Evolutionary conservation across 2,329 filamentous ascomycete genomes (phyloP).

Genomic region (Colletotrichum destructivum): DNA sequence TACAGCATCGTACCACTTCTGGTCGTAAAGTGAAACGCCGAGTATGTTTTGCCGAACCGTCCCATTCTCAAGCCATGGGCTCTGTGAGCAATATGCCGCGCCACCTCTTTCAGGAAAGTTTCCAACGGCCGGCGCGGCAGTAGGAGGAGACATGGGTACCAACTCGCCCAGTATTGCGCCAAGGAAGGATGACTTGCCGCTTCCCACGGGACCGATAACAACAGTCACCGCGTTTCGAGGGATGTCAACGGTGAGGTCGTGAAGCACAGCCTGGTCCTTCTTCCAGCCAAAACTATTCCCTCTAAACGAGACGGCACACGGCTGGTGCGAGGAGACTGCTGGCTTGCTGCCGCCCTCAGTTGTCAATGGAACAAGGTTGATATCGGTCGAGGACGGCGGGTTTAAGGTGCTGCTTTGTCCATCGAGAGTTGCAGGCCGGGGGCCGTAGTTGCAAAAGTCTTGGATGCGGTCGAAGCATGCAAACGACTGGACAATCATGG

Average conservation of each 20-base stretch:
- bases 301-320: neutral
- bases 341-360: neutral
- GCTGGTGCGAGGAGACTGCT: too few relatives aligned
- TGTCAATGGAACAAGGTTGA: neutral
- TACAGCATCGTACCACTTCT: constrained; percentile 18
- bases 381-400: neutral
- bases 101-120: neutral
- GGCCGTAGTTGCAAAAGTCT: constrained; percentile 41
- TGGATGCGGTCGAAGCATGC: constrained; percentile 46
- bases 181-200: constrained; percentile 37
- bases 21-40: neutral
- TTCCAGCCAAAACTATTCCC: constrained; percentile 29
- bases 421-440: neutral
- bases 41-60: constrained; percentile 25
- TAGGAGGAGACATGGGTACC: neutral
- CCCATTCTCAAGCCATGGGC: constrained; percentile 28
- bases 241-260: constrained; percentile 1
- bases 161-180: constrained; percentile 30
- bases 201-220: constrained; percentile 35
- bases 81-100: constrained; percentile 26
- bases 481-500: constrained; percentile 41
- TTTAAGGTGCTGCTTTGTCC: too few relatives aligned
- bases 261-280: neutral
- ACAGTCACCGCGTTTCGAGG: constrained; percentile 9
- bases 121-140: too few relatives aligned